Conservation (phyloP, 352 stramenopile species). For the Phytophthora foliorum region DNA sequence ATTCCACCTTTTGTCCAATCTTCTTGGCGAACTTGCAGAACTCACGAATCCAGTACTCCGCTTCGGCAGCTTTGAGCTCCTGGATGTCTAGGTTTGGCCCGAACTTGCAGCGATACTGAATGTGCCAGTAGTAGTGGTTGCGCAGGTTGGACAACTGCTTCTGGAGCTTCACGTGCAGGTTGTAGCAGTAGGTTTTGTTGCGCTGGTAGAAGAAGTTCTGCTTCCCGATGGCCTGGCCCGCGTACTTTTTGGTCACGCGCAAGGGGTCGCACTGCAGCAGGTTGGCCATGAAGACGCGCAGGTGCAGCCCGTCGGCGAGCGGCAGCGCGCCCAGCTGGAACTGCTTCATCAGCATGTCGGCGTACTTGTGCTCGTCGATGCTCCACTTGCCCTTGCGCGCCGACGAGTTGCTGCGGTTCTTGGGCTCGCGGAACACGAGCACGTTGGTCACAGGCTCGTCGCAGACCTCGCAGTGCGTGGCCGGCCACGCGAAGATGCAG, state of each 20-base stretch:
- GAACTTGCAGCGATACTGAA: constrained; percentile 80
- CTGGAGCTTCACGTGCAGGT: constrained; percentile 81
- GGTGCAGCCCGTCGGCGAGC: constrained; percentile 71
- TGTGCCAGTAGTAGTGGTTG: constrained; percentile 89
- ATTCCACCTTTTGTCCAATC: constrained; percentile 68
- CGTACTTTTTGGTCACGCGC: constrained; percentile 86
- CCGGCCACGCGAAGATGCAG: constrained; percentile 77
- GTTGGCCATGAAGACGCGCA: constrained; percentile 80
- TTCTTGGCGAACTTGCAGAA: constrained; percentile 74
- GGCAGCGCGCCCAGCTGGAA: constrained; percentile 79
- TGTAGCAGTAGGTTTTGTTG: constrained; percentile 77
- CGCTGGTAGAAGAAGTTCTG: constrained; percentile 80
- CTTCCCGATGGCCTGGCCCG: constrained; percentile 79
- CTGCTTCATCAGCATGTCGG: constrained; percentile 86
- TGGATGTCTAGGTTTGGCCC: constrained; percentile 69
- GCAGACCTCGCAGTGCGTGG: constrained; percentile 74
- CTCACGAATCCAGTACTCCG: constrained; percentile 77
- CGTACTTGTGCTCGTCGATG: constrained; percentile 81
- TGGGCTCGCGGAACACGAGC: constrained; percentile 62
- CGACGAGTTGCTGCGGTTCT: constrained; percentile 52
- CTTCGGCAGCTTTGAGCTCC: constrained; percentile 69
- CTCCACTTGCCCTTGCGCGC: constrained; percentile 83
- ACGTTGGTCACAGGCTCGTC: constrained; percentile 48
- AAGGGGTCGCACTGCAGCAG: constrained; percentile 86
- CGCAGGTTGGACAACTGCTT: constrained; percentile 81